Base-by-base conservation (phyloP, 2,329 filamentous ascomycete species). In the Corinectria fuckeliana region DNA sequence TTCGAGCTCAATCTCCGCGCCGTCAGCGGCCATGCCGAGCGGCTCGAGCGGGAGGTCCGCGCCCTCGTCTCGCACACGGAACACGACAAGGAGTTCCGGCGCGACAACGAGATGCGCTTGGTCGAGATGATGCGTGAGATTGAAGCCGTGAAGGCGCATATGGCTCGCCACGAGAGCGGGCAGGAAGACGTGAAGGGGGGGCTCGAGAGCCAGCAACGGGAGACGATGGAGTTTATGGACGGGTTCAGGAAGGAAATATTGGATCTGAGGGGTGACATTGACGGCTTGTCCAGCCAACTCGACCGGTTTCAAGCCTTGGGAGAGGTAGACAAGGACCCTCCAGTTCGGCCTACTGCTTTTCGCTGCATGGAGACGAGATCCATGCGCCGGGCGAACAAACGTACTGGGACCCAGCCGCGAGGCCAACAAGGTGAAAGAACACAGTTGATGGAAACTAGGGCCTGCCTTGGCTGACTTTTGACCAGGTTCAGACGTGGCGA, bases 1-100 rank as follows among this genome's bases (percentile, higher is more conserved):
- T 63, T 73, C n/a, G 76, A 78, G 62, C 71, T 77, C 51, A 73
- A 70, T 57, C 59, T 78, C 32, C 74, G 71, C 34, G 57, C 67
- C 28, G 59, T 77, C 21, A 50, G 58, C 25, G 53, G 56, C 20
- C 71, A 73, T 47, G 70, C 71, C 1, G 66, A 71, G 39, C 65
- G 68, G 3, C 69, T 77, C 2, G 71, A 76, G 51, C 61, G 61
- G 2, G 71, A 76, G 9, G 55, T 78, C 25, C 57, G 54, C 6
- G 54, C 58, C 16, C 70, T 78, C 6, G 67, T 71, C 7, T 14
- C 34, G 6, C 51, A 54, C 14, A 75, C 71, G 2, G 60, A 62
- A 7, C 55, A 70, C 8, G 69, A 77, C 32, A 65, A 68, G 16
- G 60, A 63, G 4, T 77, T 73, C 49, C 68, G 72, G 10, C 51